phyloP scores from a whole-genome alignment of 768 basidiomycete genomes.

The Suillus clintonianus region DNA sequence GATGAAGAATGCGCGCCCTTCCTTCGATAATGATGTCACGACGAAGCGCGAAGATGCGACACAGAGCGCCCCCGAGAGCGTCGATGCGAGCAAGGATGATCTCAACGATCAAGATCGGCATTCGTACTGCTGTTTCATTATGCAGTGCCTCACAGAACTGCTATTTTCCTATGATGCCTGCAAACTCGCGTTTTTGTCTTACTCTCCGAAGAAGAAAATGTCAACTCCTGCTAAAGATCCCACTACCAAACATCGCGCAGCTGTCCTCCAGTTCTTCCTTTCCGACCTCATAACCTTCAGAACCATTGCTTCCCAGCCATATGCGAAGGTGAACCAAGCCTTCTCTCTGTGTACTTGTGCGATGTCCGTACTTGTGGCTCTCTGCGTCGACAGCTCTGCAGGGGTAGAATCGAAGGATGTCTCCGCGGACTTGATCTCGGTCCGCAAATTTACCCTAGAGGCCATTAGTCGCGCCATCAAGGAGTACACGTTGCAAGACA shows the following conservation, averaged over 20 bases:
- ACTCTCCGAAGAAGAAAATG: conserved; percentile 61
- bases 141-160: conserved; percentile 91
- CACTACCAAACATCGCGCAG: conserved; percentile 57
- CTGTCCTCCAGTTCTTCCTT: conserved; percentile 79
- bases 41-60: conserved; percentile 14
- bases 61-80: conserved; percentile 9
- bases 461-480: conserved; percentile 85
- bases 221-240: conserved; percentile 67
- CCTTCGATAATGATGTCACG: conserved; percentile 33
- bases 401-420: conserved; percentile 73
- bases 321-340: conserved; percentile 53
- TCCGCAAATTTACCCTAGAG: conserved; percentile 92
- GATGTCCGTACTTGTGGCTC: conserved; percentile 85
- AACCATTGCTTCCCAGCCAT: conserved; percentile 64
- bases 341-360: conserved; percentile 80
- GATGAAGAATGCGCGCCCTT: conserved; percentile 55
- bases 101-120: conserved; percentile 30
- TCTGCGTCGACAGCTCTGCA: conserved; percentile 85
- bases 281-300: conserved; percentile 81
- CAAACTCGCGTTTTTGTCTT: conserved; percentile 86
- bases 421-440: conserved; percentile 75
- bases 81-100: conserved; percentile 16
- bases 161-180: conserved; percentile 91
- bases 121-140: conserved; percentile 77
- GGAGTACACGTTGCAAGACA: conserved; percentile 63